Evolutionary conservation across 106 monocot genomes (phyloP), one percentile per base, ranked within the genome.

Genomic region (Cymbidium sinense): DNA sequence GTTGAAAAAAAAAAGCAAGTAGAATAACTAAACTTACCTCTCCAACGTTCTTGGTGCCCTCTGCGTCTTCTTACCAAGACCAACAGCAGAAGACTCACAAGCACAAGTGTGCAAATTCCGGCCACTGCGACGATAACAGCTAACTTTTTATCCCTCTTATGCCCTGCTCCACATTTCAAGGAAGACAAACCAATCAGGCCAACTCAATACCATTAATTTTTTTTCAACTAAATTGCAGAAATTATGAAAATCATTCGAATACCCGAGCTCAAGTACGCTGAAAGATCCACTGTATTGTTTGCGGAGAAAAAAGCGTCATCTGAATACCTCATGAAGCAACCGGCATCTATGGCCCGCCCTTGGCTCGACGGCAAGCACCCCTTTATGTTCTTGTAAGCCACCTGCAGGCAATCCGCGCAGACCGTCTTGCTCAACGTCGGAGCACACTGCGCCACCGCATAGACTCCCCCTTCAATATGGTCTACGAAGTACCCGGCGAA

Each of bases 251-350:
- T 70, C 1, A 75, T 44, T 5, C 79, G 35, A 84, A 41, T 43
- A 79, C 81, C 83, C 64, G 82, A 77, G n/a, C 43, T 13, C 75
- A 80, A 67, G 43, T 51, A 78, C 25, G 35, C 52, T 10, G 77
- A 19, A 44, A 91, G 86, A 77, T 88, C 85, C 31, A 84, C 75
- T 8, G 88, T 88, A 72, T 73, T 64, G 58, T 91, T 88, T 43
- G 75, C 35, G 20, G 77, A 50, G 43, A 91, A 91, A 80, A 91
- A 91, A 13, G 80, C 28, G 7, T 18, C 31, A 35, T 44, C 74
- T n/a, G 91, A 92, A 73, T 81, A 92, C 80, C 91, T 84, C 88
- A 91, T 72, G 81, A 91, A 88, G 74, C 91, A 91, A 11, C 91
- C 91, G 15, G 91, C 91, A 33, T 88, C 91, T 20, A 88, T 79